Evolutionary conservation across 345 rosid genomes (phyloP).

Genomic region (Hibiscus syriacus): DNA sequence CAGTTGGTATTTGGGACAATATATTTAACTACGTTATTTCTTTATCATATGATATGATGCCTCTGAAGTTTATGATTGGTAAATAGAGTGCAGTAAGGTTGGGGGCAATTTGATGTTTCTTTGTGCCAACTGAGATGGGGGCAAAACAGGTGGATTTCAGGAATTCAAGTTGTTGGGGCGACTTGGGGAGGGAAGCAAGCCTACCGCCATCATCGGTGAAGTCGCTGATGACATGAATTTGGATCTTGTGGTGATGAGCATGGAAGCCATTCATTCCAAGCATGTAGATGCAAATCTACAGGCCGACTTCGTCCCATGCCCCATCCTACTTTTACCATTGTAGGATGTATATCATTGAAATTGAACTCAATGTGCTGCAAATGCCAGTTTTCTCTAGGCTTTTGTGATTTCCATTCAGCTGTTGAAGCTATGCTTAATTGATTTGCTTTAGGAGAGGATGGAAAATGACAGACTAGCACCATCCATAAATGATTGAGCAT

Average conservation of each 20-base stretch:
- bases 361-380: conserved; percentile 6
- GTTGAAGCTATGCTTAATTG: conserved; percentile 21
- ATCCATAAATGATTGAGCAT: not conserved
- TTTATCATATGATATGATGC: not conserved
- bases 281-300: conserved; percentile 84
- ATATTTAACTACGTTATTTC: not conserved
- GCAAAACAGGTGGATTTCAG: conserved; percentile 66
- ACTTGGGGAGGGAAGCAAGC: conserved; percentile 82
- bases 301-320: conserved; percentile 94
- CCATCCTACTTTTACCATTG: conserved; percentile 79
- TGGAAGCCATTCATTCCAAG: conserved; percentile 99
- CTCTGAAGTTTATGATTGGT: not conserved
- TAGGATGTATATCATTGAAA: conserved; percentile 11
- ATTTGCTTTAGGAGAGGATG: conserved; percentile 9
- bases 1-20: not conserved
- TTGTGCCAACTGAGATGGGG: not conserved
- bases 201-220: conserved; percentile 89
- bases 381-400: conserved; percentile 16
- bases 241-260: conserved; percentile 87
- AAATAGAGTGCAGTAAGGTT: not conserved
- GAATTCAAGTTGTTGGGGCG: conserved; percentile 78
- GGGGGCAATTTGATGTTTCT: not conserved
- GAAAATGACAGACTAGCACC: not conserved
- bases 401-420: conserved; percentile 17
- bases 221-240: conserved; percentile 83